phyloP scores from a whole-genome alignment of 2,329 filamentous ascomycete genomes.

The Pyrenophora tritici-repentis region DNA sequence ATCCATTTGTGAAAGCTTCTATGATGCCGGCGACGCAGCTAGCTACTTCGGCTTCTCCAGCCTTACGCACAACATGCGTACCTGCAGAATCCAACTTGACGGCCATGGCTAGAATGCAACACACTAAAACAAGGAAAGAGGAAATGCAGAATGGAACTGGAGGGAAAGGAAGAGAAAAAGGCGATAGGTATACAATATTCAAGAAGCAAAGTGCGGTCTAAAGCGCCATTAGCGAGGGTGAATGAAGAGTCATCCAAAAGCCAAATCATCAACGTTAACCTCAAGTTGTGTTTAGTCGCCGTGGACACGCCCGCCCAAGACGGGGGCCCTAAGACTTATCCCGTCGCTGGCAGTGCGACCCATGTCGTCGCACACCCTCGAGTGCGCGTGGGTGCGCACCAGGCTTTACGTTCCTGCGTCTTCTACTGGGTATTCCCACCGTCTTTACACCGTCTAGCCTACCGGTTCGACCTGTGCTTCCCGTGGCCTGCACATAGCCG shows the following conservation, averaged over 20 bases:
- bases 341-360: constrained; percentile 25
- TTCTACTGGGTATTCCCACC: constrained; percentile 37
- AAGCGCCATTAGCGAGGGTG: constrained; percentile 29
- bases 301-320: constrained; percentile 12
- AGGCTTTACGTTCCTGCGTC: constrained; percentile 38
- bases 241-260: constrained; percentile 32
- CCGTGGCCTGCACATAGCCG: constrained; percentile 35
- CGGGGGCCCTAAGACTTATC: constrained; percentile 37
- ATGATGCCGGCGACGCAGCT: constrained; percentile 50
- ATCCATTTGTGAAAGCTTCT: constrained; percentile 51
- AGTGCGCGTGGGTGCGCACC: constrained; percentile 5
- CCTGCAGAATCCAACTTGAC: constrained; percentile 21
- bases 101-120: constrained; percentile 29
- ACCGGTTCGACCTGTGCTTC: constrained; percentile 33
- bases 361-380: constrained; percentile 7
- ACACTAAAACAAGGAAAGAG: constrained; percentile 18
- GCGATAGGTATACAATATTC: constrained; percentile 19
- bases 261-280: constrained; percentile 20
- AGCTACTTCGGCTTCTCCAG: constrained; percentile 36
- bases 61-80: constrained; percentile 18
- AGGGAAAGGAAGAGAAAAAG: constrained; percentile 11
- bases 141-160: constrained; percentile 10
- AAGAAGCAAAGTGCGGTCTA: constrained; percentile 27
- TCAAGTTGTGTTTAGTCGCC: constrained; percentile 17
- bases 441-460: constrained; percentile 19